Base-by-base conservation (phyloP, 257 asterid genomes). In the Solanum sitiens region DNA sequence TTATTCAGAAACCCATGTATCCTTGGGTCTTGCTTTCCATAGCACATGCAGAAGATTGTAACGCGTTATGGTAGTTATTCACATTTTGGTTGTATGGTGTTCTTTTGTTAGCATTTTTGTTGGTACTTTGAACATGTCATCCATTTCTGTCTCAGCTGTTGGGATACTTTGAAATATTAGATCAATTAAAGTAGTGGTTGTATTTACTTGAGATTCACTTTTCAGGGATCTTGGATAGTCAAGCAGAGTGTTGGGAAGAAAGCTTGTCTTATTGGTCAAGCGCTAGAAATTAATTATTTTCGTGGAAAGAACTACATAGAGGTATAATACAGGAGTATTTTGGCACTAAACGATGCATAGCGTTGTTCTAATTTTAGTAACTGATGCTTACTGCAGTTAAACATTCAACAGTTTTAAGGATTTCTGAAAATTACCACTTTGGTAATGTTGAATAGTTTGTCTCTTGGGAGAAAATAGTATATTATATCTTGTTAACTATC, bases 221-320 rank as follows among this genome's bases (percentile, higher is more conserved):
- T 76, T 47, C 93, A 97, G 99, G 99, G 99, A 89, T 93, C 99
- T 72, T 97, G 99, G 99, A 97, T 97, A 32, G 99, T 96, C 74
- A 97, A 94, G 93, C 99, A 97, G 88, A 95, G 99, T 45, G 99
- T 97, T 45, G 99, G 99, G 59, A 93, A 93, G 91, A 97, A 95
- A 87, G 94, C 99, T 82, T 95, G 98, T 86, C 91, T 97, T 92
- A 87, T 95, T 68, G 99, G 99, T 70, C 98, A 96, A 89, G 98
- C 98, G 11, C 93, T 94, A 63, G 95, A 95, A 88, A 92, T 94
- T 83, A 96, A 93, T 93, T 97, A 97, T 91, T 94, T 91, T 73
- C 94, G 90, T 44, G 99, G 99, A 18, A 93, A 94, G 86, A 97
- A 97, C 92, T 97, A 97, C 95, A 92, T 97, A 93, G 99, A 97